Conservation (phyloP, 805 yeast genomes). For the Candida sanyiensis region DNA sequence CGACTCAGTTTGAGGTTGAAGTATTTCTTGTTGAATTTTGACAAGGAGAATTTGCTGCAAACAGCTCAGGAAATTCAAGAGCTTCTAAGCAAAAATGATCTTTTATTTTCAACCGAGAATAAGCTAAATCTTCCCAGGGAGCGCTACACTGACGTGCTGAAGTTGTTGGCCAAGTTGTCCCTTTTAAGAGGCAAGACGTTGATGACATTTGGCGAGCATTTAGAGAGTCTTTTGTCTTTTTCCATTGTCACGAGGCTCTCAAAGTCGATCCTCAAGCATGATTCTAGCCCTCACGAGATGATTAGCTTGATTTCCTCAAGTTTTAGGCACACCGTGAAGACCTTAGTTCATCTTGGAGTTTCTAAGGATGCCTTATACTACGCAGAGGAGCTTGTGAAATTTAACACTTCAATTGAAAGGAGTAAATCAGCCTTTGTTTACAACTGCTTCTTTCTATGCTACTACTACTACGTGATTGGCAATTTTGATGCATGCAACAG, state of each 20-base stretch:
- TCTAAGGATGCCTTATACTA: slow-evolving; percentile 54
- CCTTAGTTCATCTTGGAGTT: slow-evolving; percentile 45
- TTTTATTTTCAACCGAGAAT: slow-evolving; percentile 14
- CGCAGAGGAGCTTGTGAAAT: slow-evolving; percentile 38
- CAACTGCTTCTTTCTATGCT: slow-evolving; percentile 21
- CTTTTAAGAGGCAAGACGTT: slow-evolving; percentile 16
- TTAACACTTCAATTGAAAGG: slow-evolving; percentile 17
- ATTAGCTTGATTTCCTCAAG: slow-evolving; percentile 31
- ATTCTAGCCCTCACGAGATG: slow-evolving; percentile 26
- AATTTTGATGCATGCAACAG: slow-evolving; percentile 7
- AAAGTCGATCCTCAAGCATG: slow-evolving; percentile 46
- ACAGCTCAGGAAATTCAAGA: slow-evolving; percentile 7
- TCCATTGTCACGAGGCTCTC: slow-evolving; percentile 47
- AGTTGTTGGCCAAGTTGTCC: slow-evolving; percentile 15
- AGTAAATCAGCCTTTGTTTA: slow-evolving; percentile 10
- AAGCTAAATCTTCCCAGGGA: slow-evolving; percentile 9
- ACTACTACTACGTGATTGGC: slow-evolving; percentile 19
- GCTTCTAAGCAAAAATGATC: not conserved
- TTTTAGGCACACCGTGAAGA: slow-evolving; percentile 35
- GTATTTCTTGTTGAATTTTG: slow-evolving; percentile 13
- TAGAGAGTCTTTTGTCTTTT: slow-evolving; percentile 30
- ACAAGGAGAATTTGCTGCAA: slow-evolving; percentile 10
- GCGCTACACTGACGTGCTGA: slow-evolving; percentile 11
- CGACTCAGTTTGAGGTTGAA: slow-evolving; percentile 15
- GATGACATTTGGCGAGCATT: slow-evolving; percentile 18